Percentiles rank a stretch among this genome's conserved stretches.
These are phyloP conservation scores for Nymphaea thermarum DNA, from an alignment of 164 flowering plant genomes.

Conservation along the genomic window DNA sequence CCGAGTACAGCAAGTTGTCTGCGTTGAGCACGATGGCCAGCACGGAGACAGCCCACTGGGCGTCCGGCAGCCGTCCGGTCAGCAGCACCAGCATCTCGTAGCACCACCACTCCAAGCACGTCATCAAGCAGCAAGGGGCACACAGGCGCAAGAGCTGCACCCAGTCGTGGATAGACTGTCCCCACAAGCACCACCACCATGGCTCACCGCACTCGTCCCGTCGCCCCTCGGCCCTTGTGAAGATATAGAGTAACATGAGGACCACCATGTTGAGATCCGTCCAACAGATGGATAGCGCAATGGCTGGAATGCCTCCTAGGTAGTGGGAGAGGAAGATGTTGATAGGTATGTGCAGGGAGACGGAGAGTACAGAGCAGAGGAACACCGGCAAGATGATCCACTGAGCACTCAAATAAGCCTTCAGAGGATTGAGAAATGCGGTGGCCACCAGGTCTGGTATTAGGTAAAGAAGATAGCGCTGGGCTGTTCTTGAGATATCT, in stretches of 20 bases:
- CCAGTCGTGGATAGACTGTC: constrained; percentile 52
- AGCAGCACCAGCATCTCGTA: constrained; percentile 67
- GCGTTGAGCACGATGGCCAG: constrained; percentile 74
- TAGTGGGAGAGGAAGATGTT: constrained; percentile 45
- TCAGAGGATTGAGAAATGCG: constrained; percentile 66
- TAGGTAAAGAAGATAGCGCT: constrained; percentile 43
- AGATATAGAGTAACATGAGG: constrained; percentile 31
- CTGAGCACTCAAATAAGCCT: constrained; percentile 72
- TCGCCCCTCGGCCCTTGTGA: constrained; percentile 1
- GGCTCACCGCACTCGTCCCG: constrained; percentile 9
- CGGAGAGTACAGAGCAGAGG: constrained; percentile 50
- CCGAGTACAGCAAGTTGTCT: constrained; percentile 71
- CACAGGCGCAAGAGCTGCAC: constrained; percentile 34
- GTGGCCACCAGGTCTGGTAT: constrained; percentile 66
- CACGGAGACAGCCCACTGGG: constrained; percentile 47
- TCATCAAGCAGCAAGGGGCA: constrained; percentile 76
- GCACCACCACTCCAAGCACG: constrained; percentile 99
- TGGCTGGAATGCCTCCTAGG: constrained; percentile 49
- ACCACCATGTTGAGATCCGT: constrained; percentile 41
- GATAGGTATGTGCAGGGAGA: constrained; percentile 51
- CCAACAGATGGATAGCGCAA: constrained; percentile 67
- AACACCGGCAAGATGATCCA: constrained; percentile 52
- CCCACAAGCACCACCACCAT: constrained; percentile 64
- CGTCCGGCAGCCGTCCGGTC: constrained; percentile 52
- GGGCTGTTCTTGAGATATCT: constrained; percentile 49